These are phyloP conservation scores for Ophiocordyceps polyrhachis-furcata DNA, from an alignment of 2,329 filamentous ascomycete species.

Conservation along the genomic window DNA sequence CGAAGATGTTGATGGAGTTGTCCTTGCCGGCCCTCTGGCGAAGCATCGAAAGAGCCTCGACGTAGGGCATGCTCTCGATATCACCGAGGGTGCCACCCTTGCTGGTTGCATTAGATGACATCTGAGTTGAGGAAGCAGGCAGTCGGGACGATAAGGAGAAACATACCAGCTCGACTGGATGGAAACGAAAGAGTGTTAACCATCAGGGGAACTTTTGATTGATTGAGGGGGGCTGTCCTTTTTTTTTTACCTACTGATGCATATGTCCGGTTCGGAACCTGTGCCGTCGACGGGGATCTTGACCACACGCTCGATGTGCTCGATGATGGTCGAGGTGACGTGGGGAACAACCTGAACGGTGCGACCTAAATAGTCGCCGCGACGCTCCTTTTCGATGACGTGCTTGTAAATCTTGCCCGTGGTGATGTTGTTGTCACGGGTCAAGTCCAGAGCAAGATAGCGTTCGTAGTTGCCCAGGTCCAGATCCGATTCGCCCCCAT, in stretches of 20 bases:
- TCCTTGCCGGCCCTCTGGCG: constrained; percentile 50
- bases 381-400: constrained; percentile 55
- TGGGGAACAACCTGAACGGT: constrained; percentile 88
- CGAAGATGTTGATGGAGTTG: constrained; percentile 79
- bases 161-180: constrained; percentile 16
- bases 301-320: constrained; percentile 79
- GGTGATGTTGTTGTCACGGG: constrained; percentile 85
- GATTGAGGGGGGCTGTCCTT: too few relatives aligned
- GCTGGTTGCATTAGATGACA: background rate
- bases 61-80: constrained; percentile 73
- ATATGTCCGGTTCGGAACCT: constrained; percentile 69
- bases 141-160: background rate
- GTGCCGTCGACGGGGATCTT: constrained; percentile 75
- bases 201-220: background rate
- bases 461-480: constrained; percentile 40
- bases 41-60: constrained; percentile 71
- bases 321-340: constrained; percentile 77
- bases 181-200: constrained; percentile 6
- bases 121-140: too few relatives aligned
- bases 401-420: constrained; percentile 90
- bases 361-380: constrained; percentile 65
- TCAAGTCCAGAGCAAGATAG: constrained; percentile 68
- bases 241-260: constrained; percentile 47
- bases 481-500: constrained; percentile 45
- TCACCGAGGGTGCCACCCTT: constrained; percentile 49